phyloP scores from a whole-genome alignment of 2,329 filamentous ascomycete species.

The Pleurostoma richardsiae region DNA sequence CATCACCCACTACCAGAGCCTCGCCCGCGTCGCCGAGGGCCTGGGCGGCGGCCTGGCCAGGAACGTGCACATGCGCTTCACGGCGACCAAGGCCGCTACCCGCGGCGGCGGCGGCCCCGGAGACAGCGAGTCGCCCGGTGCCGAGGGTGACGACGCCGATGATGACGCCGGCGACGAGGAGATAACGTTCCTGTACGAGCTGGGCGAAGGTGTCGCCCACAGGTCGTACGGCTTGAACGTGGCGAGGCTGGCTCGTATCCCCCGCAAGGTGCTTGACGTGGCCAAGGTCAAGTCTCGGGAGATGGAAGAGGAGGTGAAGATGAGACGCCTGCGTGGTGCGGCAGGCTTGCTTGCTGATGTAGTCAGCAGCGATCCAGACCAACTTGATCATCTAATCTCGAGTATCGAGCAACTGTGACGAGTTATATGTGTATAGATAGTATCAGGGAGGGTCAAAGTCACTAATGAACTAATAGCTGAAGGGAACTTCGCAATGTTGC shows the following conservation, averaged over 20 bases:
- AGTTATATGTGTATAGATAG: neutral
- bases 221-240: constrained; percentile 94
- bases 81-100: constrained; percentile 24
- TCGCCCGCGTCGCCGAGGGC: constrained; percentile 64
- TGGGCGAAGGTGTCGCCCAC: constrained; percentile 86
- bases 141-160: constrained; percentile 21
- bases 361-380: constrained; percentile 22
- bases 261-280: constrained; percentile 69
- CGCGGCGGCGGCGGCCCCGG: neutral
- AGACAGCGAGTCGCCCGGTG: constrained; percentile 11
- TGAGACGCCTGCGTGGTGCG: constrained; percentile 53
- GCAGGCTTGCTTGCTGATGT: constrained; percentile 36
- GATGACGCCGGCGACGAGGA: constrained; percentile 58
- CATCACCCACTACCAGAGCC: constrained; percentile 94
- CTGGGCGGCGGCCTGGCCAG: constrained; percentile 56
- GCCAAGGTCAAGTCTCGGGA: constrained; percentile 75
- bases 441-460: too few species aligned
- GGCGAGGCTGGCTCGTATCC: constrained; percentile 77
- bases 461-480: too few species aligned
- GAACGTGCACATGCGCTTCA: constrained; percentile 95
- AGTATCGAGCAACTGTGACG: constrained; percentile 55
- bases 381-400: constrained; percentile 47
- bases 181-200: constrained; percentile 92
- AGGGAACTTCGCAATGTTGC: too few species aligned
- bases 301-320: constrained; percentile 69